Conservation (phyloP, 2,329 filamentous ascomycete genomes). For the Thielaviopsis ethacetica region DNA sequence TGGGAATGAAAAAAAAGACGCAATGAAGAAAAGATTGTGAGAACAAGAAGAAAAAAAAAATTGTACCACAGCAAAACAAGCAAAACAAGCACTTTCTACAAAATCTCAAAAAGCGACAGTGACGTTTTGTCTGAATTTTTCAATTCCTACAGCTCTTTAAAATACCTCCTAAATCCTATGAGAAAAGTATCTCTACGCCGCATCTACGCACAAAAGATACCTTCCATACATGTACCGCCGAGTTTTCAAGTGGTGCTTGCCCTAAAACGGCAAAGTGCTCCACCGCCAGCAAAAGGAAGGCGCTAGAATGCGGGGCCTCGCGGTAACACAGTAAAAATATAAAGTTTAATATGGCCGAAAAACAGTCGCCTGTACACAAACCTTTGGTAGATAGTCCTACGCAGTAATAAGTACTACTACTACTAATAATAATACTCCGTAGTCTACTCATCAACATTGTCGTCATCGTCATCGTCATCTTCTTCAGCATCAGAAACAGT, state of each 20-base stretch:
- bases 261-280: neutral
- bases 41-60: neutral
- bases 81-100: neutral
- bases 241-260: neutral
- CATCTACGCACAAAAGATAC: neutral
- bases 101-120: neutral
- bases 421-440: slow-evolving; percentile 14
- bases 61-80: neutral
- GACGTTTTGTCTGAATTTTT: neutral
- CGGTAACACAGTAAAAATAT: neutral
- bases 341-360: neutral
- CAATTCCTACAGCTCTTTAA: neutral
- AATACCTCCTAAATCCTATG: neutral
- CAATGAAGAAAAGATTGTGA: neutral
- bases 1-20: neutral
- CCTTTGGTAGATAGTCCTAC: neutral
- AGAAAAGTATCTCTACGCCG: neutral
- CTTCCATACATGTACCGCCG: neutral
- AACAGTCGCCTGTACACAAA: neutral
- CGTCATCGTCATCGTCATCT: slow-evolving; percentile 39
- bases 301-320: neutral
- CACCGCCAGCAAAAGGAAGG: neutral
- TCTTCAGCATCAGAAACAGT: slow-evolving; percentile 63
- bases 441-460: slow-evolving; percentile 30
- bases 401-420: no score